Conservation (phyloP, 495 filamentous ascomycete species). For the Penicillium manginii region DNA sequence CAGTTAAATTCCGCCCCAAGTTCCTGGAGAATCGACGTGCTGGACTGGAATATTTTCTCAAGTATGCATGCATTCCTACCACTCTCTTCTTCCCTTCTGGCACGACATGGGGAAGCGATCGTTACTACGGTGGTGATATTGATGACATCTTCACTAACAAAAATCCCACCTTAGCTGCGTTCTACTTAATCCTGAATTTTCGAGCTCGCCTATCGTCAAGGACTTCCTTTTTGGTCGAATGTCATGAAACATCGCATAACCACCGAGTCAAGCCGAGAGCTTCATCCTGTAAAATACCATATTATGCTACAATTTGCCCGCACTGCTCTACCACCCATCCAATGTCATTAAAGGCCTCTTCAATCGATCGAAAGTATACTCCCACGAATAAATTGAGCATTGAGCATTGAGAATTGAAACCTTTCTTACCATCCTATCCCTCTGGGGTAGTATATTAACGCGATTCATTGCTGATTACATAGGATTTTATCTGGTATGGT, state of each 20-base stretch:
- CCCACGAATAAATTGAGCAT: too few relatives aligned
- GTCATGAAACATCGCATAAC: conserved; percentile 9
- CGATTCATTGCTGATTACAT: too few relatives aligned
- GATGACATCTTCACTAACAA: neutral
- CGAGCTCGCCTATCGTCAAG: conserved; percentile 68
- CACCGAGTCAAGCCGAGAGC: too few relatives aligned
- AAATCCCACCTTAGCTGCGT: conserved; percentile 53
- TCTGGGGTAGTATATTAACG: too few relatives aligned
- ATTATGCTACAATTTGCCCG: neutral
- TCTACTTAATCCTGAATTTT: conserved; percentile 71
- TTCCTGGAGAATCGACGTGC: conserved; percentile 69
- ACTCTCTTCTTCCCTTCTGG: neutral
- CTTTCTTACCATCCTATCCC: too few relatives aligned
- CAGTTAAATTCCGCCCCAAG: conserved; percentile 66
- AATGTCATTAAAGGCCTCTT: too few relatives aligned
- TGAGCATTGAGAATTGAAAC: too few relatives aligned
- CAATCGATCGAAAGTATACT: too few relatives aligned
- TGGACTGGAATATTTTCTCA: conserved; percentile 72
- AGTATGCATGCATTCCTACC: conserved; percentile 50
- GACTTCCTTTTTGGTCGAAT: conserved; percentile 64
- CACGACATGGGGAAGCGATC: too few relatives aligned
- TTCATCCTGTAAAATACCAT: neutral
- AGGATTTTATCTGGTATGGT: too few relatives aligned
- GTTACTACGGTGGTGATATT: neutral
- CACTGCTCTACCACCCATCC: too few relatives aligned